Evolutionary conservation across 148 eudicot genomes (phyloP).

Genomic region (Limonium bicolor): DNA sequence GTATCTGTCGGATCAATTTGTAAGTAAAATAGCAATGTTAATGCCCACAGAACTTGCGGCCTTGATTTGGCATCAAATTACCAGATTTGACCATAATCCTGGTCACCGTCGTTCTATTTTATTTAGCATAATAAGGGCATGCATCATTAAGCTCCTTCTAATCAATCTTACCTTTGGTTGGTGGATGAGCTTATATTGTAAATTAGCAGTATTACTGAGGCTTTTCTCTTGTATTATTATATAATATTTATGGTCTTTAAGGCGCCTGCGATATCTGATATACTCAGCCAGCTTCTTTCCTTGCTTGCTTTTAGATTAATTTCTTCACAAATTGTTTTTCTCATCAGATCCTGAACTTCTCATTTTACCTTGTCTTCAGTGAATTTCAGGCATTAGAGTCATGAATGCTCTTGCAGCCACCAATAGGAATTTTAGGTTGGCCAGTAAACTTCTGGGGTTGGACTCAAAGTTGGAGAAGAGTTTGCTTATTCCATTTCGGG

Average conservation of each 20-base stretch:
- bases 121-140: too few relatives aligned
- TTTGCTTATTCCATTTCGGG: slow-evolving; percentile 52
- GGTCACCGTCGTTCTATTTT: too few relatives aligned
- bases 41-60: too few relatives aligned
- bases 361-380: neutral
- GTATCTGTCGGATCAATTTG: too few relatives aligned
- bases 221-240: slow-evolving; percentile 1
- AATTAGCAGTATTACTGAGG: neutral
- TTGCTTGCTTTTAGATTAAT: neutral
- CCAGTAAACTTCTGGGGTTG: slow-evolving; percentile 38
- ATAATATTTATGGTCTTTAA: neutral
- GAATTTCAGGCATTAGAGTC: neutral
- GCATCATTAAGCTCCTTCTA: too few relatives aligned
- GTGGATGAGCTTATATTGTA: slow-evolving; percentile 1
- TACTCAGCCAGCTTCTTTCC: neutral
- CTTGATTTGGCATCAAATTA: too few relatives aligned
- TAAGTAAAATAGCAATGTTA: too few relatives aligned
- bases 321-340: neutral
- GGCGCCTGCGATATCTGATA: neutral
- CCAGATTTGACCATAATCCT: too few relatives aligned
- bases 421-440: slow-evolving; percentile 36
- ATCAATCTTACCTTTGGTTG: slow-evolving; percentile 7
- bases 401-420: slow-evolving; percentile 68
- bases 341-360: neutral
- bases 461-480: slow-evolving; percentile 47